Base-by-base conservation (phyloP, 371 early-diverging fungal genomes). In the Capniomyces stellatus region DNA sequence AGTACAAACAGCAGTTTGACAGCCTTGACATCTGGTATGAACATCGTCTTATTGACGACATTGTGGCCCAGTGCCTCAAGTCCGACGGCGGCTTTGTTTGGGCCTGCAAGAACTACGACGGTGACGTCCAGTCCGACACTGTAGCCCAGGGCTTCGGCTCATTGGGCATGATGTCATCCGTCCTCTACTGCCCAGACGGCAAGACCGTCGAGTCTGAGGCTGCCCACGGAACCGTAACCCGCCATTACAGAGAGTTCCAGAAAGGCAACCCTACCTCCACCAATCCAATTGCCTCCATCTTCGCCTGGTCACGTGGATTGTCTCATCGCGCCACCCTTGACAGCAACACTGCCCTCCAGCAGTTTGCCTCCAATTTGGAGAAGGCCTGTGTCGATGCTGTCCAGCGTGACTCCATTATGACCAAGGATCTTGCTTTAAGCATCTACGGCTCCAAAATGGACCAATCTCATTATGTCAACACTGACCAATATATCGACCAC, bases 21-120 rank as follows among this genome's bases (percentile, higher is more conserved):
- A 77, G 66, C 22, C 66, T 64, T 19, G 79, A 78, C 50, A 90
- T 93, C 62, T 92, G 88, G 89, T 95, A 95, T 61, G 96, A 95
- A 70, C 96, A 95, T 72, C 83, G 89, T 52, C 73, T 96, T 53
- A 93, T 96, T 60, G 97, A 96, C 66, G 97, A 96, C 64, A 92
- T 94, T 92, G 95, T 96, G 58, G 97, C 97, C 42, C 92, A 93
- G 68, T 87, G 83, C 41, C 72, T 96, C 66, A 96, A 96, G 74
- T 89, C 90, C 41, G 72, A 77, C 44, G 97, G 97, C 55, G 89
- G 89, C 55, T 92, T 92, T 60, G 82, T 96, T 29, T 91, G 93
- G 85, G 95, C 96, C 8, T 76, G 77, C 70, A 92, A 92, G 77
- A 95, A 95, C 79, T 92, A 91, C 64, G 90, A 92, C 61, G 93